Evolutionary conservation across 768 basidiomycete genomes (phyloP).

Genomic region (Amanita muscaria): DNA sequence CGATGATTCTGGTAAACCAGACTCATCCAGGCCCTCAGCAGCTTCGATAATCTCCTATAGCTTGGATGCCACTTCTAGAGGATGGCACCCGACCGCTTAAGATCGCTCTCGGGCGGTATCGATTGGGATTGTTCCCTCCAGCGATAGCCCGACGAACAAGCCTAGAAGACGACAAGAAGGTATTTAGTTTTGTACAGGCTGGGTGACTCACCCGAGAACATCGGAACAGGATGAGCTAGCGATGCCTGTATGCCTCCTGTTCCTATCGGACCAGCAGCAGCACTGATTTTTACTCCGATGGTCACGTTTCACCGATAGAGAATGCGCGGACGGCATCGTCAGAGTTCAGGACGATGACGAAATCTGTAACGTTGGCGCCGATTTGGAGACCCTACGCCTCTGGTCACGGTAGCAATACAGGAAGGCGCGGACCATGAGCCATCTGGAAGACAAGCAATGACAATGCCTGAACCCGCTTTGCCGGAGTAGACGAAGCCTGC

Average conservation of each 20-base stretch:
- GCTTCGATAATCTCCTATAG: slow-evolving; percentile 97
- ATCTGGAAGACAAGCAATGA: slow-evolving; percentile 87
- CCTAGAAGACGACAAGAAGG: slow-evolving; percentile 34
- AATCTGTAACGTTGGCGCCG: slow-evolving; percentile 91
- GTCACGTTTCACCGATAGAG: slow-evolving; percentile 91
- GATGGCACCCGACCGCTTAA: slow-evolving; percentile 89
- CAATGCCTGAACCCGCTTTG: slow-evolving; percentile 87
- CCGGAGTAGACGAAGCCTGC: slow-evolving; percentile 94
- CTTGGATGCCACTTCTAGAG: slow-evolving; percentile 90
- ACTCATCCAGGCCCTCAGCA: slow-evolving; percentile 88
- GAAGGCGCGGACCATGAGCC: slow-evolving; percentile 97
- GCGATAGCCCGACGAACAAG: slow-evolving; percentile 86
- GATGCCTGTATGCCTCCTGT: slow-evolving; percentile 88
- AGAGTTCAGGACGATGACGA: slow-evolving; percentile 94
- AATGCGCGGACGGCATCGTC: slow-evolving; percentile 95
- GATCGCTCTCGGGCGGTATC: slow-evolving; percentile 90
- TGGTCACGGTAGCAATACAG: slow-evolving; percentile 92
- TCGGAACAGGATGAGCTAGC: slow-evolving; percentile 87
- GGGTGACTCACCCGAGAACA: slow-evolving; percentile 77
- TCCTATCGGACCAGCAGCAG: slow-evolving; percentile 86
- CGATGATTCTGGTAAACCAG: slow-evolving; percentile 63
- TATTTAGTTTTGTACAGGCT: background rate
- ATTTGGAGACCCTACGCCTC: slow-evolving; percentile 95
- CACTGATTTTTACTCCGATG: slow-evolving; percentile 83
- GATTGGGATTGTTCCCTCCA: slow-evolving; percentile 91